Evolutionary conservation across 2,329 filamentous ascomycete species (phyloP).

Genomic region (Fusarium palustre): DNA sequence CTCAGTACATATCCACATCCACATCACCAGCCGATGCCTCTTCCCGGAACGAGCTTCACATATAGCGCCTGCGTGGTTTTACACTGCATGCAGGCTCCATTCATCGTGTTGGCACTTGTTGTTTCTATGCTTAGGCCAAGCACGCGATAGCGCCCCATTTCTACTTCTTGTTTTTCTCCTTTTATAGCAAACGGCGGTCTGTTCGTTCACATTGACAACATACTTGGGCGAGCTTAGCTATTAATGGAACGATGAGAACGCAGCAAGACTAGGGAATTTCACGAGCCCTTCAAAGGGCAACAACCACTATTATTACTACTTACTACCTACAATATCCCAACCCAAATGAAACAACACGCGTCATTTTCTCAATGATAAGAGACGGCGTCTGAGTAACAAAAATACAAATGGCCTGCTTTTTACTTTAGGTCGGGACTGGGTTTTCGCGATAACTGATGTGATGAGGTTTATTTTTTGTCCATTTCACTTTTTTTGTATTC

Average conservation of each 20-base stretch:
- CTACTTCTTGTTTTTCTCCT: slow-evolving; percentile 12
- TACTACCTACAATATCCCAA: slow-evolving; percentile 12
- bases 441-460: slow-evolving; percentile 32
- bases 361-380: slow-evolving; percentile 18
- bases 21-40: background rate
- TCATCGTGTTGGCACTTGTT: slow-evolving; percentile 3
- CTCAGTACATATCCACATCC: slow-evolving; percentile 8
- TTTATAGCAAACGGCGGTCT: slow-evolving; percentile 27
- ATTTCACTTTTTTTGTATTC: slow-evolving; percentile 26
- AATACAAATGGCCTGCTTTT: slow-evolving; percentile 20
- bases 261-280: background rate
- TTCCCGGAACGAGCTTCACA: slow-evolving; percentile 2
- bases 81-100: slow-evolving; percentile 13
- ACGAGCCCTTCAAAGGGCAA: background rate
- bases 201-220: slow-evolving; percentile 18
- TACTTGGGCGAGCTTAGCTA: slow-evolving; percentile 21
- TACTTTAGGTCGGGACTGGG: slow-evolving; percentile 18
- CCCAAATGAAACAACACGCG: slow-evolving; percentile 5
- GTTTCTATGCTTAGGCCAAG: slow-evolving; percentile 3
- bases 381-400: slow-evolving; percentile 28
- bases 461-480: slow-evolving; percentile 14
- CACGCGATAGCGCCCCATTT: slow-evolving; percentile 8
- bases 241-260: slow-evolving; percentile 3
- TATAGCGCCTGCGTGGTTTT: slow-evolving; percentile 16
- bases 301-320: slow-evolving; percentile 1